These are phyloP conservation scores for Piper longum DNA, from an alignment of 164 flowering plant genomes.

Conservation along the genomic window DNA sequence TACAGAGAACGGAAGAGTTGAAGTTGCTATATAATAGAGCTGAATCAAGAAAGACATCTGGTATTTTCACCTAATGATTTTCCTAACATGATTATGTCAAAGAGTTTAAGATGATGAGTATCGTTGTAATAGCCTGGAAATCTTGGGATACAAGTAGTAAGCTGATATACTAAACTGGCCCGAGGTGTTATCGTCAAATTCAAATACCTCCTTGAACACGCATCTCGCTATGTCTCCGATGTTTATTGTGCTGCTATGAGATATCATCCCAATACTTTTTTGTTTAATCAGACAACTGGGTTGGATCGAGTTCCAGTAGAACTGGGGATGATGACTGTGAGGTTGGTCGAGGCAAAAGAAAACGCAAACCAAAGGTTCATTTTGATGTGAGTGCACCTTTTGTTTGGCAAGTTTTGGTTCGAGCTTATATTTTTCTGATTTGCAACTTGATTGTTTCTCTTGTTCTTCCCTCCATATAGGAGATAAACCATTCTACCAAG, in stretches of 20 bases:
- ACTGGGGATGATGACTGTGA: slow-evolving; percentile 13
- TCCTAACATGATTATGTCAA: background rate
- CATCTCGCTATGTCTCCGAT: too few species aligned
- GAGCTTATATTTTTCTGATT: too few species aligned
- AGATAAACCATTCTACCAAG: slow-evolving; percentile 14
- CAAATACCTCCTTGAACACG: too few species aligned
- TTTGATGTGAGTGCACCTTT: slow-evolving; percentile 34
- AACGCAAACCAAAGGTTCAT: slow-evolving; percentile 33
- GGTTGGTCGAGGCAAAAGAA: slow-evolving; percentile 36
- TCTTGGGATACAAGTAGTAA: too few species aligned
- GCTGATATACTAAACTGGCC: background rate
- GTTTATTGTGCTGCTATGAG: too few species aligned
- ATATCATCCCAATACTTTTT: too few species aligned
- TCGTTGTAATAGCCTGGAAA: background rate
- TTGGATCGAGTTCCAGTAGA: slow-evolving; percentile 26
- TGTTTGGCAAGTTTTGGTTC: background rate
- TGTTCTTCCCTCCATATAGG: slow-evolving; percentile 11
- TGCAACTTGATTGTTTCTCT: too few species aligned
- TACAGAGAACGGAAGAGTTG: slow-evolving; percentile 10
- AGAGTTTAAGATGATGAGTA: too few species aligned
- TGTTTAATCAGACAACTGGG: slow-evolving; percentile 14
- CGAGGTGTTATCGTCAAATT: too few species aligned
- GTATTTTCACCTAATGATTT: slow-evolving; percentile 6
- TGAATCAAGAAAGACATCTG: slow-evolving; percentile 6
- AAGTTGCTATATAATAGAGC: slow-evolving; percentile 2